Percentiles rank a stretch among this genome's conserved stretches.
Conservation (phyloP, 768 basidiomycete genomes). For the Bullera alba region DNA sequence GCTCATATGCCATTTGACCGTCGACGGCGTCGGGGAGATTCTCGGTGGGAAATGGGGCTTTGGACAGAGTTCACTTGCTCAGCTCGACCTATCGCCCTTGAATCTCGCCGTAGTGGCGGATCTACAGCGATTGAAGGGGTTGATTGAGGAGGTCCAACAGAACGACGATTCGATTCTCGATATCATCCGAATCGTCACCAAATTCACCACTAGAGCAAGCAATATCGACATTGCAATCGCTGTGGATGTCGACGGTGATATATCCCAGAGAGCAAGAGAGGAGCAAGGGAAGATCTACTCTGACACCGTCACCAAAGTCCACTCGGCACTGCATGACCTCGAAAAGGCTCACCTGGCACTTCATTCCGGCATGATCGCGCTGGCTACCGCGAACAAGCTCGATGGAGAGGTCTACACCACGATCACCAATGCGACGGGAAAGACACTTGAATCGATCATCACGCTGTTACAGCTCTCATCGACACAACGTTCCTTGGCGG, state of each 20-base stretch:
- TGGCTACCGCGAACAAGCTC: not conserved
- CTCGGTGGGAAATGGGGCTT: conserved; percentile 27
- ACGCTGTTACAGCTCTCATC: conserved; percentile 20
- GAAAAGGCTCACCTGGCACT: too few relatives aligned
- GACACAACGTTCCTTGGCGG: conserved; percentile 21
- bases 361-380: not conserved
- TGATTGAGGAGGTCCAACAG: conserved; percentile 9
- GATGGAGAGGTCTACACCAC: not conserved
- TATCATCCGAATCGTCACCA: conserved; percentile 13
- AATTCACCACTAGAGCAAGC: conserved; percentile 4
- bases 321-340: conserved; percentile 19
- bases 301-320: conserved; percentile 28
- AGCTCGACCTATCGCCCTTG: conserved; percentile 4
- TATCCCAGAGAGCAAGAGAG: conserved; percentile 8
- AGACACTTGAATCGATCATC: conserved; percentile 12
- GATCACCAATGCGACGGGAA: conserved; percentile 2
- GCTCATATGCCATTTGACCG: conserved; percentile 1
- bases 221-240: conserved; percentile 36
- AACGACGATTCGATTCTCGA: not conserved
- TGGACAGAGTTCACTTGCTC: conserved; percentile 2
- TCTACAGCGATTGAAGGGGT: conserved; percentile 13
- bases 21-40: conserved; percentile 4
- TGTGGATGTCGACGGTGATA: conserved; percentile 42
- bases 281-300: conserved; percentile 20
- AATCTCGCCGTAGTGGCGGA: conserved; percentile 16